A percentile compares a stretch with the other conserved stretches of the same genome.
Evolutionary conservation across 116 monocot genomes (phyloP).

Genomic region (Iris pallida): DNA sequence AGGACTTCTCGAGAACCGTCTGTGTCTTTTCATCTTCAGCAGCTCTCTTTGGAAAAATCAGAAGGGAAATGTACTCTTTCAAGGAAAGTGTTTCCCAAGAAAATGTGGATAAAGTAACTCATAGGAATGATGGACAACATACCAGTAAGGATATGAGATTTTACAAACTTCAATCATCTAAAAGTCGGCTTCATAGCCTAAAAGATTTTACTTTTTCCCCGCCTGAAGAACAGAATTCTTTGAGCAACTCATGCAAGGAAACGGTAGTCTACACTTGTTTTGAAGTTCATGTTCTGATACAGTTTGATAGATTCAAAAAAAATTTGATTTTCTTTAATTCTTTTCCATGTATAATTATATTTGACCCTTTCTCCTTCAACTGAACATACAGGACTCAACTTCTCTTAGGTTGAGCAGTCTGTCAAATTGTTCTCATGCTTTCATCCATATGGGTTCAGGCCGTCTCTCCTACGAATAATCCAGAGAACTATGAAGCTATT

Average conservation of each 20-base stretch:
- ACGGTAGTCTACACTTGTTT: slow-evolving; percentile 19
- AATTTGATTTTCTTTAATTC: background rate
- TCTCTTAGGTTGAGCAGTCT: slow-evolving; percentile 66
- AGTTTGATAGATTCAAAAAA: background rate
- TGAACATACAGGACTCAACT: slow-evolving; percentile 49
- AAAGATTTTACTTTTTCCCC: slow-evolving; percentile 23
- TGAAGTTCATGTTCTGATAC: background rate
- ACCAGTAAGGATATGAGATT: slow-evolving; percentile 25
- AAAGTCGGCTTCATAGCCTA: slow-evolving; percentile 39
- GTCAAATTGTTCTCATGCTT: slow-evolving; percentile 69
- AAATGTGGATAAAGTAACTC: slow-evolving; percentile 1
- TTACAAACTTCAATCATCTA: slow-evolving; percentile 31
- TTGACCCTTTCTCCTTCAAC: too few species aligned
- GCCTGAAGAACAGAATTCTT: slow-evolving; percentile 25
- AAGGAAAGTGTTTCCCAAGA: slow-evolving; percentile 26
- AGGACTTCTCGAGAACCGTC: slow-evolving; percentile 78
- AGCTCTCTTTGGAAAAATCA: slow-evolving; percentile 79
- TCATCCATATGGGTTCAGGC: slow-evolving; percentile 92
- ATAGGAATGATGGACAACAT: slow-evolving; percentile 27
- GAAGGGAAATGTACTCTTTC: slow-evolving; percentile 44
- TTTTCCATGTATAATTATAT: too few species aligned
- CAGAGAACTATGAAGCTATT: slow-evolving; percentile 90
- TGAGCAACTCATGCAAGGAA: slow-evolving; percentile 23
- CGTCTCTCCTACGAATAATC: slow-evolving; percentile 66
- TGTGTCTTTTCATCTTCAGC: slow-evolving; percentile 97